Evolutionary conservation across 805 yeast genomes (phyloP), one percentile per base, ranked within the genome.

Genomic region (Candida railenensis): DNA sequence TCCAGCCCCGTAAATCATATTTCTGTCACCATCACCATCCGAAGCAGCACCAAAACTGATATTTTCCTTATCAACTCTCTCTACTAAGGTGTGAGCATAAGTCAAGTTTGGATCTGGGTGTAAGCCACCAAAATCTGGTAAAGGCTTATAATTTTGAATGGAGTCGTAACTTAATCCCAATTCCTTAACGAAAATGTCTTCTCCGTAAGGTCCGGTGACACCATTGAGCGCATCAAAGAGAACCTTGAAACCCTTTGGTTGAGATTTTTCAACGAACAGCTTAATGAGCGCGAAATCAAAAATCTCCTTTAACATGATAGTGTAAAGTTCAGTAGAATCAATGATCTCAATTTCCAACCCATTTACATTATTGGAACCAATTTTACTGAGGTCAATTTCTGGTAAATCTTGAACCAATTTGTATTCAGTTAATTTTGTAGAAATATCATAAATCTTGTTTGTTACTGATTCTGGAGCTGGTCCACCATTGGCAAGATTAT

Each of bases 21-120:
- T 92, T 72, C 99, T 83, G 65, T 92, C 99, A 66, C 99, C 99
- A 59, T 92, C 99, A 67, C 99, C 99, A 63, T 71, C 99, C n/a
- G 96, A 87, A 7, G 98, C 98, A 34, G 98, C 98, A 53, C 99
- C 99, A 64, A 92, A 92, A 5, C 92, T 87, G 54, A 91, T 87
- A 48, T 81, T 71, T 48, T 87, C 87, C 18, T 67, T 62, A 61
- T 94, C 97, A n/a, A 92, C 99, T 53, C 78, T 78, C 30, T 81
- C 85, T 18, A 92, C 99, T 52, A 92, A 76, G 16, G 96, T 82
- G 49, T 78, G 81, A 9, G 98, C 99, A 62, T 94, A 92, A 12
- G 97, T 91, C 66, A 92, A 78, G 71, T 92, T 92, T 53, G 99
- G 99, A 69, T 92, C 99, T 18, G 99, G 99, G 66, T 92, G 99